These are phyloP conservation scores for Chlamydomonas reinhardtii DNA, from an alignment of 163 green algal species.

Conservation along the genomic window DNA sequence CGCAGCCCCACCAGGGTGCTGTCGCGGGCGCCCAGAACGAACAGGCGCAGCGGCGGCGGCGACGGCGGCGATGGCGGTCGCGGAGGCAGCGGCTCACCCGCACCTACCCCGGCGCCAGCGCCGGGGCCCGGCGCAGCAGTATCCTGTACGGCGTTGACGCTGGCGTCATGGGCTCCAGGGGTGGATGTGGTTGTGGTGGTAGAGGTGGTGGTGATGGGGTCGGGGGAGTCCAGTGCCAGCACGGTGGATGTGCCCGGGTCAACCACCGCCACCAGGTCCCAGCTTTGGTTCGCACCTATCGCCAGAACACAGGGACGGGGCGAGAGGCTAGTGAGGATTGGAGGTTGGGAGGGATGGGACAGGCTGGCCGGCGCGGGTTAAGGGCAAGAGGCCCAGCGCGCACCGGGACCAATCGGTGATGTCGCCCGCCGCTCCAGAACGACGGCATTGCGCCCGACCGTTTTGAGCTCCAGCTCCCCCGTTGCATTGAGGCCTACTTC, in stretches of 20 bases:
- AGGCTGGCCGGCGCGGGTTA: too few relatives aligned
- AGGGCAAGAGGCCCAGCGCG: too few relatives aligned
- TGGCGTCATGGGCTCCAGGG: too few relatives aligned
- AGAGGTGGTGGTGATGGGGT: too few relatives aligned
- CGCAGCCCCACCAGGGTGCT: background rate
- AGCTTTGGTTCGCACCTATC: background rate
- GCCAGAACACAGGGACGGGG: too few relatives aligned
- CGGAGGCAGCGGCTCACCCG: too few relatives aligned
- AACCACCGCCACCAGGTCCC: slow-evolving; percentile 18
- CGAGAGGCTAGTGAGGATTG: too few relatives aligned
- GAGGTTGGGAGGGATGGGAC: too few relatives aligned
- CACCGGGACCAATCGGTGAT: too few relatives aligned
- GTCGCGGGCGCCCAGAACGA: slow-evolving; percentile 7
- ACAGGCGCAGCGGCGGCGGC: background rate
- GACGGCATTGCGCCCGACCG: background rate
- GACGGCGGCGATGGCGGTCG: too few relatives aligned
- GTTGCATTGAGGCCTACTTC: background rate
- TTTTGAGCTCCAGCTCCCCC: background rate
- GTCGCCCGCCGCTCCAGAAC: slow-evolving; percentile 27
- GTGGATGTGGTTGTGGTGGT: too few relatives aligned
- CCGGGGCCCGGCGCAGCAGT: background rate
- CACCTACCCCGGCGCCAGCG: background rate
- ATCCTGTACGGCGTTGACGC: too few relatives aligned
- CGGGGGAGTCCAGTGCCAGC: background rate
- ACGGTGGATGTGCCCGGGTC: background rate